Conservation (phyloP, 352 stramenopile species). For the Globisporangium ultimum region DNA sequence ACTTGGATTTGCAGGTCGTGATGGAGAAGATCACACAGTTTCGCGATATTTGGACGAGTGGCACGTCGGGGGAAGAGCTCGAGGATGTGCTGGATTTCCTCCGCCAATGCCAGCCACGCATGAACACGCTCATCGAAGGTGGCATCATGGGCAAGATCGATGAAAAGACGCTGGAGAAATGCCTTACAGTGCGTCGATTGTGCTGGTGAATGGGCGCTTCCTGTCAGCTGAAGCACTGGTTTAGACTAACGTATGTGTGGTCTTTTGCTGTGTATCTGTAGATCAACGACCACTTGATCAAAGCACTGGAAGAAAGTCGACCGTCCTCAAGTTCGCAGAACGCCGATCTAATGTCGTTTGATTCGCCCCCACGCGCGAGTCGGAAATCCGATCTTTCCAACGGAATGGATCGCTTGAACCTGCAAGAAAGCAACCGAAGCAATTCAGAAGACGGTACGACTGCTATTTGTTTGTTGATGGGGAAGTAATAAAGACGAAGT, state of each 20-base stretch:
- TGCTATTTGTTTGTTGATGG: background rate
- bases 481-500: background rate
- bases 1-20: constrained; percentile 62
- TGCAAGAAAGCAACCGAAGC: constrained; percentile 15
- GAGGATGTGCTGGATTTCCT: constrained; percentile 82
- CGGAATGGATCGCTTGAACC: constrained; percentile 25
- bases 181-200: constrained; percentile 58
- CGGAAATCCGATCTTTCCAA: constrained; percentile 19
- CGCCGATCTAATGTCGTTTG: constrained; percentile 56
- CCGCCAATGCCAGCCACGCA: constrained; percentile 78
- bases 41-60: constrained; percentile 32
- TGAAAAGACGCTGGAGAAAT: constrained; percentile 74
- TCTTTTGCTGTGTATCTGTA: constrained; percentile 14
- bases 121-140: constrained; percentile 87
- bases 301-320: constrained; percentile 59
- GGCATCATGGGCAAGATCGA: constrained; percentile 83
- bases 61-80: constrained; percentile 33
- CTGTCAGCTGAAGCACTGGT: background rate
- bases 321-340: constrained; percentile 17
- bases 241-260: background rate
- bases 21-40: constrained; percentile 65
- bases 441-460: constrained; percentile 35
- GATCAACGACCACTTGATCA: constrained; percentile 84
- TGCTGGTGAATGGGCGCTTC: background rate
- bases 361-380: constrained; percentile 41